Evolutionary conservation across 2,329 filamentous ascomycete genomes (phyloP).

Genomic region (Calonectria montana): DNA sequence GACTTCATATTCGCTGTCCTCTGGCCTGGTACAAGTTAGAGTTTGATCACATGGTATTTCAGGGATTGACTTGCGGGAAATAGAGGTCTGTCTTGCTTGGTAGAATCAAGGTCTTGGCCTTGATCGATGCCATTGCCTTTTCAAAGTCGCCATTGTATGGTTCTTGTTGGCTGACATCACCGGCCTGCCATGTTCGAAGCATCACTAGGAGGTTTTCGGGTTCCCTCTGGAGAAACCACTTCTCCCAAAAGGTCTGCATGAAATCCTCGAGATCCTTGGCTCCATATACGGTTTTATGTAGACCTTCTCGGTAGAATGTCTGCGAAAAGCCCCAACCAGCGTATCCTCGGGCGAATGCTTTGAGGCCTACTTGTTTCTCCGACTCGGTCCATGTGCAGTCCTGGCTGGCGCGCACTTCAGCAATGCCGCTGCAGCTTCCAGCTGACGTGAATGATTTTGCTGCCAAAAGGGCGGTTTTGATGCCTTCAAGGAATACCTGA

Average conservation of each 20-base stretch:
- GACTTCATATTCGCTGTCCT: constrained; percentile 83
- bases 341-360: constrained; percentile 80
- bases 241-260: constrained; percentile 80
- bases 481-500: constrained; percentile 65
- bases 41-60: not conserved
- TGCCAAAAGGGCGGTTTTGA: constrained; percentile 58
- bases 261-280: constrained; percentile 79
- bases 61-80: constrained; percentile 64
- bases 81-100: constrained; percentile 82
- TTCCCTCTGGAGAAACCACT: constrained; percentile 78
- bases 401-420: constrained; percentile 33
- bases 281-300: constrained; percentile 74
- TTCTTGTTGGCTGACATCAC: constrained; percentile 75
- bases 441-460: constrained; percentile 59
- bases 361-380: constrained; percentile 61
- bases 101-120: constrained; percentile 77
- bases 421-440: constrained; percentile 53
- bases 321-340: constrained; percentile 87
- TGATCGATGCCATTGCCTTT: constrained; percentile 75
- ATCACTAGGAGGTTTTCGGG: constrained; percentile 81
- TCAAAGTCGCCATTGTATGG: constrained; percentile 76
- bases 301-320: constrained; percentile 78
- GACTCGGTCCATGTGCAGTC: constrained; percentile 52
- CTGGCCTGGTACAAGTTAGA: constrained; percentile 55
- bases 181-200: constrained; percentile 83